phyloP scores from a whole-genome alignment of 345 rosid species.

The Kernera saxatilis region DNA sequence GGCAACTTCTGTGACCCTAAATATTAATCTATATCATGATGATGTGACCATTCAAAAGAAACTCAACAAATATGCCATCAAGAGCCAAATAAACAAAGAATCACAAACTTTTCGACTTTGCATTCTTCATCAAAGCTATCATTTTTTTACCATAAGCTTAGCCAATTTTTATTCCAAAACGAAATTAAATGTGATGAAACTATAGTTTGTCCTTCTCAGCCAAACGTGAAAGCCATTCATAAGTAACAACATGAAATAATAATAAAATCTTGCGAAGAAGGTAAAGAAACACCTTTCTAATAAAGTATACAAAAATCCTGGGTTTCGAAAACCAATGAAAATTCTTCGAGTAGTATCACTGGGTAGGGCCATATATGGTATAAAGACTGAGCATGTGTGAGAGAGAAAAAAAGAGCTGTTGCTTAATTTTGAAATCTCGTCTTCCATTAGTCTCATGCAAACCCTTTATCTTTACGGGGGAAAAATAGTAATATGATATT shows the following conservation, averaged over 20 bases:
- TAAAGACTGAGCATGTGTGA: background rate
- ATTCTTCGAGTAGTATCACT: background rate
- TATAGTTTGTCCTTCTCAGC: background rate
- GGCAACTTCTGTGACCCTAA: background rate
- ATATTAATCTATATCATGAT: background rate
- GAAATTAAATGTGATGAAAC: too few relatives aligned
- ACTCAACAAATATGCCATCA: too few relatives aligned
- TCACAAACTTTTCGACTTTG: too few relatives aligned
- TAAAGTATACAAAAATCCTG: background rate
- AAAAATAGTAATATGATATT: background rate
- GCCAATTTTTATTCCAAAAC: too few relatives aligned
- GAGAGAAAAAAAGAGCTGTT: background rate
- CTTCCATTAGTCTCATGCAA: constrained; percentile 5
- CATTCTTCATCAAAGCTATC: too few relatives aligned
- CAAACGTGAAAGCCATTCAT: background rate
- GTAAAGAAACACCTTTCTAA: background rate
- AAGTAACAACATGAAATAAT: background rate
- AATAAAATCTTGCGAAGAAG: background rate
- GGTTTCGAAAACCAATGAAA: background rate
- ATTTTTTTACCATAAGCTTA: too few relatives aligned
- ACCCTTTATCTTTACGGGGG: background rate
- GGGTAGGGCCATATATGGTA: background rate
- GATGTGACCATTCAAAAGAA: too few relatives aligned
- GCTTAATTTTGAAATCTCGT: constrained; percentile 7
- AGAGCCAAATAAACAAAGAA: too few relatives aligned